Base-by-base conservation (phyloP, 768 basidiomycete genomes). In the Collybia sp. region DNA sequence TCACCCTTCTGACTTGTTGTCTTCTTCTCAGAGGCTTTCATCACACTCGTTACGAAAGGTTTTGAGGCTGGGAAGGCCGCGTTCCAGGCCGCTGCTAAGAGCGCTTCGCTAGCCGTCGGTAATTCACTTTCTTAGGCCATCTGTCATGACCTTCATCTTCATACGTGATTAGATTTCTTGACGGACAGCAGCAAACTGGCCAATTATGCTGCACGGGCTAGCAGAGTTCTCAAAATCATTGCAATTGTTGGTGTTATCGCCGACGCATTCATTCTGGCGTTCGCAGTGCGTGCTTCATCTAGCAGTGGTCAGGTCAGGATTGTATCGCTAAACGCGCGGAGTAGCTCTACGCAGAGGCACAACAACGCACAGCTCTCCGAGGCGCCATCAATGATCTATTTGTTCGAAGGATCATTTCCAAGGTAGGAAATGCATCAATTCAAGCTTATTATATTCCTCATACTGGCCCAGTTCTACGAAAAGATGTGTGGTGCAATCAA, bases 191-290 rank as follows among this genome's bases (percentile, higher is more conserved):
- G 8, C 25, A 25, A 8, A 8, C 8, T 25, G 8, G 25, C 25
- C 25, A 25, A 40, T 30, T 46, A 46, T 17, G 36, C 45, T n/a
- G 37, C 37, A 6, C 38, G 13, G 13, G 45, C 45, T 1, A 40
- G 45, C 34, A 25, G 36, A 17, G 39, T 46, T 37, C 45, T 46
- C 45, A 46, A 46, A 31, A 40, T 46, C 25, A 12, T 46, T 5
- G 37, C 45, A 16, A 39, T 46, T 35, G 45, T 46, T 31, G 45
- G 45, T 19, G 41, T 46, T 40, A 40, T 46, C 19, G 45, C 45
- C 30, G 45, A 46, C 34, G 45, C 30, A 9, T 46, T 46, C n/a
- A 46, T 46, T 37, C 36, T 46, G 39, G 45, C 45, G 12, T 46
- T 46, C 35, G 45, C 39, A 10, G 38, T 46, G 16, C 39, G 45